Evolutionary conservation across 495 filamentous ascomycete genomes (phyloP).

Genomic region (Haplographium delicatum): DNA sequence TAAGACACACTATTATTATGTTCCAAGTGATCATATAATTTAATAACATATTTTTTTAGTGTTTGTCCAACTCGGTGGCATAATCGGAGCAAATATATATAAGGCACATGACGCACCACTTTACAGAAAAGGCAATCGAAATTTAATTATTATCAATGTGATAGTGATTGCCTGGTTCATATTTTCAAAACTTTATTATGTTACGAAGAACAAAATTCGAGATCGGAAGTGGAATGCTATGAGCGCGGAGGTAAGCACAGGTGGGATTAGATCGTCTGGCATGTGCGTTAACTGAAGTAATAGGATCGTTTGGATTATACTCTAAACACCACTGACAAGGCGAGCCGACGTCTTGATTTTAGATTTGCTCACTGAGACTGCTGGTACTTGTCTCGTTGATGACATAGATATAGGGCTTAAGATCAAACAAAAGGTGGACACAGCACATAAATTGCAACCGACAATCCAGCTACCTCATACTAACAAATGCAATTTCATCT

Average conservation of each 20-base stretch:
- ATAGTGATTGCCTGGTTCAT: constrained; percentile 27
- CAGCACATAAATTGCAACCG: too few species aligned
- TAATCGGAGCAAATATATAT: constrained; percentile 48
- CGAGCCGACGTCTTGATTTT: too few species aligned
- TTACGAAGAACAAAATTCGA: constrained; percentile 37
- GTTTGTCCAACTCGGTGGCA: constrained; percentile 53
- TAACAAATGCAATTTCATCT: too few species aligned
- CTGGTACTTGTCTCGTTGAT: too few species aligned
- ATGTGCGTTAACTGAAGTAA: too few species aligned
- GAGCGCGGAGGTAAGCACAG: constrained; percentile 32
- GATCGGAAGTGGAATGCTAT: constrained; percentile 36
- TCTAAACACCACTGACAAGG: too few species aligned
- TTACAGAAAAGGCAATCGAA: constrained; percentile 39
- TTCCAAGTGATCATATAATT: constrained; percentile 54
- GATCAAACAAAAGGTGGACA: too few species aligned
- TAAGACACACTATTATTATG: constrained; percentile 52
- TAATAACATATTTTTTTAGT: constrained; percentile 27
- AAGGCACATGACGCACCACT: constrained; percentile 44
- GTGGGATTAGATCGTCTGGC: too few species aligned
- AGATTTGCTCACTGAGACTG: too few species aligned
- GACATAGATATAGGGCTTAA: too few species aligned
- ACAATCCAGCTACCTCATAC: too few species aligned
- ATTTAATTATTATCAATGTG: constrained; percentile 24
- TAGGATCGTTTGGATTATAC: too few species aligned
- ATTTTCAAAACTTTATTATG: constrained; percentile 40